Base-by-base conservation (phyloP, 2,329 filamentous ascomycete genomes). In the Scolecobasidium constrictum region DNA sequence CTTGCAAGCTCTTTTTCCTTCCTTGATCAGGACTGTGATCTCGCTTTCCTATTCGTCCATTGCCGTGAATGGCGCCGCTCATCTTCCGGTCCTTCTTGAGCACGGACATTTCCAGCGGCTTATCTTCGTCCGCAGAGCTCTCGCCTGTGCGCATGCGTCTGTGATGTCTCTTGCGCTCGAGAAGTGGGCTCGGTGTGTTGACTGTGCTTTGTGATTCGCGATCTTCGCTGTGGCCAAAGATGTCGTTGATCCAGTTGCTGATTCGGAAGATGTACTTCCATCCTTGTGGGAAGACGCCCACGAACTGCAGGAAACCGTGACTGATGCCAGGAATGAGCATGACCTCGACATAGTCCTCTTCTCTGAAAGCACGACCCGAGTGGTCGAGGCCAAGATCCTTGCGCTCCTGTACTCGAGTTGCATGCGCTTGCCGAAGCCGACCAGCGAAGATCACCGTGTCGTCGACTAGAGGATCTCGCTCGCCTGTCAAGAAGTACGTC, bases 361-460 rank as follows among this genome's bases (percentile, higher is more conserved):
- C 83, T 45, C 83, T 69, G 51, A 87, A 90, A 11, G 36, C 40
- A 9, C 20, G 42, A 20, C 26, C 64, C 61, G 53, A 66, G 58
- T 63, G 75, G 56, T 65, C 67, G 43, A 73, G 66, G n/a, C 65
- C 75, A 37, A 69, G 55, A 28, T 80, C 76, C 48, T 72, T 68
- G 3, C 71, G 66, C 36, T 75, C 71, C 2, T 63, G 61, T 62
- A 75, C 68, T 40, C 71, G 63, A 47, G 73, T 71, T 3, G 74
- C 59, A 50, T 81, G 94, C 2, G 87, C 86, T 47, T 88, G 78
- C 5, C 87, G 73, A n/a, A 98, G 62, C 0, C 90, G 71, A 0
- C 90, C 92, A 0, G 92, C 88, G 55, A 98, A 95, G 48, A 98
- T 88, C 38, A 95, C 86, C 0, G 92, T 98, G 59, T 98, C 92